Base-by-base conservation (phyloP, 2,329 filamentous ascomycete species). In the Metarhizium rileyi region DNA sequence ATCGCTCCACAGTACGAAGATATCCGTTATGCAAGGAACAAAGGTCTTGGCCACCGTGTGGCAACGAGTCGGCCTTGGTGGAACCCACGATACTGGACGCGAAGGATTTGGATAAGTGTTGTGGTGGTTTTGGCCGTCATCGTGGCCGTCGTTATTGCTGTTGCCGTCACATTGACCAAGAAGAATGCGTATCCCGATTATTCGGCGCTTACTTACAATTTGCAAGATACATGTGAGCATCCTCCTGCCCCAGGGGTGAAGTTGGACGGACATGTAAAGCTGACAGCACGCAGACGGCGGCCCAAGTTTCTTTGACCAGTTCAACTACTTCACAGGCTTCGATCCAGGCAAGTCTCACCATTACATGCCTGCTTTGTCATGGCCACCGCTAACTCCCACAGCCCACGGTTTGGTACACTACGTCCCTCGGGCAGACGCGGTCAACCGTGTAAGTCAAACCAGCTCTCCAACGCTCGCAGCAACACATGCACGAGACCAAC, bases 331-430 rank as follows among this genome's bases (percentile, higher is more conserved):
- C 52, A 66, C 63, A 16, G 73, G 68, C 52, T 75, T 68, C 45
- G 76, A 79, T 49, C 75, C 74, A 3, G 61, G 70, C 72, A 59
- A 49, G 66, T 49, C 20, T 18, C 18, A 14, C 3, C 20, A 5
- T 36, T n/a, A 16, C 16, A 22, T 18, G 8, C 2, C 20, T 25
- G 7, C 2, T 20, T 20, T 5, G 4, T 10, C n/a, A 20, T 20
- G 4, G 20, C 36, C 25, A 18, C 25, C n/a, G 18, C 30, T 27
- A 18, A 9, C 26, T 18, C 35, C 10, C 20, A 23, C 48, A 69
- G 70, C 75, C 10, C 50, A 61, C 5, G 76, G 76, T 1, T 75
- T 75, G 50, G 75, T 79, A 12, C 75, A 79, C 55, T 80, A 80
- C 51, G 75, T 77, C 5, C 70, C 73, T 6, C 54, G 59, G 23